Evolutionary conservation across 768 basidiomycete species (phyloP).

Genomic region (Tylopilus vinaceipallidus): DNA sequence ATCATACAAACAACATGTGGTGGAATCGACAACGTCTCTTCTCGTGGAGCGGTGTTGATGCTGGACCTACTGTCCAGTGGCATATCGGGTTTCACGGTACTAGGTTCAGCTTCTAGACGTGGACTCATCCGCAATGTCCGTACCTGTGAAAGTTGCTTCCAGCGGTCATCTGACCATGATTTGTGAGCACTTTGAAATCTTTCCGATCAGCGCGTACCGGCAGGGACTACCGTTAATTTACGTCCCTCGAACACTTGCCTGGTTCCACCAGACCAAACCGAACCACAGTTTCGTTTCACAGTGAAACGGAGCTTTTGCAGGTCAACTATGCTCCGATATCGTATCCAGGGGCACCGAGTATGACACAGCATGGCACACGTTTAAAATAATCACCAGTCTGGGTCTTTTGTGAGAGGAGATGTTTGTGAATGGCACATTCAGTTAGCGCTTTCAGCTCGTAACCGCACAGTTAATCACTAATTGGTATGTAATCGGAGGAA

Average conservation of each 20-base stretch:
- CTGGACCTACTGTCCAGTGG: background rate
- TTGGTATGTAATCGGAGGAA: background rate
- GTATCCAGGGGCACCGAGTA: background rate
- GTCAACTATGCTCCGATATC: background rate
- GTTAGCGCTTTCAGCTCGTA: background rate
- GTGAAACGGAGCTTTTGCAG: constrained; percentile 11
- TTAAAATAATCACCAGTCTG: constrained; percentile 1
- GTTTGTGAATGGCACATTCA: background rate
- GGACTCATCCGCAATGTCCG: background rate
- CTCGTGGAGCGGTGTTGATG: constrained; percentile 1
- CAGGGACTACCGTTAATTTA: constrained; percentile 4
- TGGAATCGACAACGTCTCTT: background rate
- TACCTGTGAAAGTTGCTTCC: background rate
- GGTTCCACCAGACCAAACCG: background rate
- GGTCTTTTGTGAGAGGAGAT: background rate
- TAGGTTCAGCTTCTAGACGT: background rate
- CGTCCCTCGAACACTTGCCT: background rate
- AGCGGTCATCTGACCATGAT: background rate
- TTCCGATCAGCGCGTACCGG: constrained; percentile 6
- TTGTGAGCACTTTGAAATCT: background rate
- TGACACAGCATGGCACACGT: background rate
- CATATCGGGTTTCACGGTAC: background rate
- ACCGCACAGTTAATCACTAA: background rate
- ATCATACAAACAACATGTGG: background rate
- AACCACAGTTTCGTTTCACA: constrained; percentile 3